A percentile compares a stretch with the other conserved stretches of the same genome.
Conservation (phyloP, 371 early-diverging fungal species). For the Lichtheimia corymbifera region DNA sequence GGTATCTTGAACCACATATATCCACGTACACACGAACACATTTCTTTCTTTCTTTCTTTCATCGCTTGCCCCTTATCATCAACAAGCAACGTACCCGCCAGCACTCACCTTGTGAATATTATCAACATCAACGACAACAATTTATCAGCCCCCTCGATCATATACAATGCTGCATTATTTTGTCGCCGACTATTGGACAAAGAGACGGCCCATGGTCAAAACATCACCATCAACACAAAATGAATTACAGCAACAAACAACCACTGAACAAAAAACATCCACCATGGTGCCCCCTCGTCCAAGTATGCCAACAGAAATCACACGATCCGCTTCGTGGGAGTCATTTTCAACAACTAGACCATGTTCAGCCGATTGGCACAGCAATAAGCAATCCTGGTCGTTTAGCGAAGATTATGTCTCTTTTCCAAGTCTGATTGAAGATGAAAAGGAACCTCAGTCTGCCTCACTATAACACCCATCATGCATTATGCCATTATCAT, state of each 20-base stretch:
- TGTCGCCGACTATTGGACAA: conserved; percentile 16
- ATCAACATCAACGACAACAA: no score
- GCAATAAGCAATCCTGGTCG: conserved; percentile 27
- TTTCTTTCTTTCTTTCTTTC: no score
- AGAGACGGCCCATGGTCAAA: conserved; percentile 7
- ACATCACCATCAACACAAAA: neutral
- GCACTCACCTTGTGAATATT: no score
- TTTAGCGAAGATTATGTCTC: conserved; percentile 42
- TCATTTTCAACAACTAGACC: conserved; percentile 15
- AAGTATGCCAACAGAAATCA: conserved; percentile 6
- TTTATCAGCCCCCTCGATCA: no score
- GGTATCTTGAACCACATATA: no score
- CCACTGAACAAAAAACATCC: neutral
- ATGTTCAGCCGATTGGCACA: conserved; percentile 25
- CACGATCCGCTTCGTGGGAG: conserved; percentile 15
- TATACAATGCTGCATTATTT: conserved; percentile 10
- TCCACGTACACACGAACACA: no score
- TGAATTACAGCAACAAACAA: conserved; percentile 2
- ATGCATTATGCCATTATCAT: neutral
- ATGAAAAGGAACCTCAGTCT: neutral
- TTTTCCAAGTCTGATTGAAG: conserved; percentile 29
- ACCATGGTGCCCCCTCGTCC: neutral
- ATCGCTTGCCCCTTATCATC: no score
- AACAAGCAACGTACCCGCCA: no score
- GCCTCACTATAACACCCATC: neutral